Conservation (phyloP, 2,329 filamentous ascomycete species). For the Aspergillus caelatus region DNA sequence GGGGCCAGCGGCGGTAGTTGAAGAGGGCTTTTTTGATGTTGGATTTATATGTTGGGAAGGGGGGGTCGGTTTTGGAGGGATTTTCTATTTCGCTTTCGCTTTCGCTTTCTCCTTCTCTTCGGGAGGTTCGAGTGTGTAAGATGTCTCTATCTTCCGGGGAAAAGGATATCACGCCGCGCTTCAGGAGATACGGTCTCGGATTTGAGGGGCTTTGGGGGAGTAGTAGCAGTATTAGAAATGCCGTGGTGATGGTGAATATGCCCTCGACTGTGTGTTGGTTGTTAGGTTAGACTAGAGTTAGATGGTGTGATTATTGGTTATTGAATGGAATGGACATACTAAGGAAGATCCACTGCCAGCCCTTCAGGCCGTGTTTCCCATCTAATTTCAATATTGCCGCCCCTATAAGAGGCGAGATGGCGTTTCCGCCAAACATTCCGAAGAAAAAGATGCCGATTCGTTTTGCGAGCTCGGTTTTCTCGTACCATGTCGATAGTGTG, state of each 20-base stretch:
- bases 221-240: slow-evolving; percentile 44
- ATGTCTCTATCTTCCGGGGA: not conserved
- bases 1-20: slow-evolving; percentile 52
- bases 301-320: no score
- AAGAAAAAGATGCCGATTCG: slow-evolving; percentile 57
- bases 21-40: slow-evolving; percentile 50
- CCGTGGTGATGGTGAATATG: slow-evolving; percentile 46
- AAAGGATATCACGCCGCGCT: not conserved
- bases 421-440: slow-evolving; percentile 57
- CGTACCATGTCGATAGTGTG: slow-evolving; percentile 57
- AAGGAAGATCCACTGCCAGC: slow-evolving; percentile 58
- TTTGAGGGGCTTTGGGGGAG: slow-evolving; percentile 21
- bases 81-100: not conserved
- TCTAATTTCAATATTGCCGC: slow-evolving; percentile 53
- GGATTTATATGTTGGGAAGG: slow-evolving; percentile 34
- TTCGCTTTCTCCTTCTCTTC: not conserved
- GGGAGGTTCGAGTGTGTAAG: not conserved
- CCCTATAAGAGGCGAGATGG: slow-evolving; percentile 53
- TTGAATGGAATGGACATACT: slow-evolving; percentile 28
- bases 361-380: slow-evolving; percentile 43
- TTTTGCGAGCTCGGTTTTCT: slow-evolving; percentile 48
- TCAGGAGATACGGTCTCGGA: not conserved
- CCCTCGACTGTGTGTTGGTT: slow-evolving; percentile 44
- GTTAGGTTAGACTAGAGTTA: not conserved
- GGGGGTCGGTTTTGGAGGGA: accelerated